phyloP scores from a whole-genome alignment of 2,329 filamentous ascomycete species.

The Claviceps digitariae region DNA sequence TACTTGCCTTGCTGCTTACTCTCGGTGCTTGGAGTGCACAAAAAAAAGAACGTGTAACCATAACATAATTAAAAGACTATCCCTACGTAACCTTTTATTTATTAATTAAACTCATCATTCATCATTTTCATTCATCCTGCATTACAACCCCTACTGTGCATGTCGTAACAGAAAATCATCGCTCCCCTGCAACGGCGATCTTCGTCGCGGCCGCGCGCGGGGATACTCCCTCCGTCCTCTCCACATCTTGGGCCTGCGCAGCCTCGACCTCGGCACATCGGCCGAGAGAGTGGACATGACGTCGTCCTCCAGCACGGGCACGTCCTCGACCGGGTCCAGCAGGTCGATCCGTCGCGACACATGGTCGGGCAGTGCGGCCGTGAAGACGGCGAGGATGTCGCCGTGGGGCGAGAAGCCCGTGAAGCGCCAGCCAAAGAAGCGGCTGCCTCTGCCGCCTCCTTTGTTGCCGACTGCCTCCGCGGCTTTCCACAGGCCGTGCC shows the following conservation, averaged over 20 bases:
- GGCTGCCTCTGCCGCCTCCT: neutral
- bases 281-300: slow-evolving; percentile 16
- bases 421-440: slow-evolving; percentile 27
- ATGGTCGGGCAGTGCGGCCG: slow-evolving; percentile 38
- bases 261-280: slow-evolving; percentile 9
- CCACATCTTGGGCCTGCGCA: slow-evolving; percentile 5
- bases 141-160: neutral
- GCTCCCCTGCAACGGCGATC: neutral
- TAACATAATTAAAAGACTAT: no score
- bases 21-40: no score
- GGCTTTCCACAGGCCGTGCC: slow-evolving; percentile 31
- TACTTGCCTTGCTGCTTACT: no score
- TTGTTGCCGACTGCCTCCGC: slow-evolving; percentile 8
- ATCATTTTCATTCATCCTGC: neutral
- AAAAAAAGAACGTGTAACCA: no score
- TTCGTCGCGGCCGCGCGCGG: slow-evolving; percentile 2
- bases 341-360: slow-evolving; percentile 21
- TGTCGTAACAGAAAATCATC: neutral
- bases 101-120: neutral
- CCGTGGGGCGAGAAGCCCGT: slow-evolving; percentile 40
- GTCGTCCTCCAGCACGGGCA: slow-evolving; percentile 20
- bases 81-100: neutral
- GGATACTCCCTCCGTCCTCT: slow-evolving; percentile 5
- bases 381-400: slow-evolving; percentile 47
- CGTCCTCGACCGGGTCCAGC: slow-evolving; percentile 20